Base-by-base conservation (phyloP, 768 basidiomycete genomes). In the Boletus coccyginus region DNA sequence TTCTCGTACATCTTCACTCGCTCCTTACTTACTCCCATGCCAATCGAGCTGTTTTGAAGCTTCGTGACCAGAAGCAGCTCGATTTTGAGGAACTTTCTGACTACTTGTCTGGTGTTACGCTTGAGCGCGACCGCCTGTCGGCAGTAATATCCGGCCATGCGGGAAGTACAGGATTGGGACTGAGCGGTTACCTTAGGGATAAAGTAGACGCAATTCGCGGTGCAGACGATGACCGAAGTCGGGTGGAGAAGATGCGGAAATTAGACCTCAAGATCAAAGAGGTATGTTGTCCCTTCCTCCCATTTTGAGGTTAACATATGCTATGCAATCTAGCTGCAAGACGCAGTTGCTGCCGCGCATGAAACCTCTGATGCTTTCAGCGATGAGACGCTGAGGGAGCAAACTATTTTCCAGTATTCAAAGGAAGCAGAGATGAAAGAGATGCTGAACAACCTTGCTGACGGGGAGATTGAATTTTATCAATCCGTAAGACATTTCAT, bases 371-470 rank as follows among this genome's bases (percentile, higher is more conserved):
- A 94, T 63, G 93, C 94, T 5, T 99, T 99, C 73, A 96, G 92
- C 62, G 93, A 95, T 57, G 94, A 96, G 72, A 96, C 94, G 14
- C 74, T 98, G 27, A 81, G 88, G 46, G 97, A 99, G 70, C 94
- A 98, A 73, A 77, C 84, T 24, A 77, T 92, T 57, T 98, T 98
- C 75, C 92, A 97, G 68, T 80, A 84, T 57, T 84, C 88, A 13
- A 98, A 98, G 73, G 87, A 93, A 66, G 82, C 87, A 47, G 97
- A 99, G 75, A 97, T 98, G 96, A 97, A 96, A 74, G 93, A 94
- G 66, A 87, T 98, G 81, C 70, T 99, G 12, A 84, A 83, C 19
- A 86, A 87, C 58, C 83, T 97, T 59, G 94, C 94, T 27, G 92
- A 97, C 62, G 95, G 94, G 11, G 90, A 99, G 71, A 92, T 98